Evolutionary conservation across 208 protist genomes (phyloP), one percentile per base, ranked within the genome.

Genomic region (Crithidia brevicula): DNA sequence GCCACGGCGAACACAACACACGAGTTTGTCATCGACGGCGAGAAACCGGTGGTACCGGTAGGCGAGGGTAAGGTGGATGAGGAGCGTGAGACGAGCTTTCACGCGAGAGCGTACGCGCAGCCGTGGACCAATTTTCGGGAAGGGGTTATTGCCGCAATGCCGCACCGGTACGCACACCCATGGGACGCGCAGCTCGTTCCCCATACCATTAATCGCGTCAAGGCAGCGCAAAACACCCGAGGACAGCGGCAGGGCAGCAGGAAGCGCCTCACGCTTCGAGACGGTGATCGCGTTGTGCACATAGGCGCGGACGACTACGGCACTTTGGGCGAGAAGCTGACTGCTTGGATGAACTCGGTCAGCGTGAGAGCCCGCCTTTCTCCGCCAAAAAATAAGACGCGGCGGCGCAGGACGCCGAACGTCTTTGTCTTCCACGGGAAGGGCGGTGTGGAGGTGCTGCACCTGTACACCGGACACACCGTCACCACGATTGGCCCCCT

Each of bases 381-480:
- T 4, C 33, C 67, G 10, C 20, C 47, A 47, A 71, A 67, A 42
- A 45, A 27, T 16, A 30, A 27, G 51, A 13, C 46, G 45, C 42
- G 10, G 1, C 57, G 42, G 45, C 52, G 60, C 43, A 47, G 50
- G 18, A 54, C 49, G 15, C 77, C 82, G 16, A 97, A 97, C 64
- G 82, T 83, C n/a, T 68, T 97, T 16, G 89, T 94, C n/a, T 89
- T 85, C 70, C 91, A 97, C 74, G 65, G 82, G 33, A 67, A 70
- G 66, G 50, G 79, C 30, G 91, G 88, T 7, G 83, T 97, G 8
- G 86, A 96, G 70, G 86, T 96, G 45, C 16, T 96, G 42, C 93
- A 97, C 70, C 65, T 97, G 57, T 97, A 91, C 76, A 96, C 91
- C 5, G 93, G 93, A 16, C 70, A 81, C 67, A 79, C 67, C 18